These are phyloP conservation scores for Botryotinia narcissicola DNA, from an alignment of 2,329 filamentous ascomycete species.

Conservation along the genomic window DNA sequence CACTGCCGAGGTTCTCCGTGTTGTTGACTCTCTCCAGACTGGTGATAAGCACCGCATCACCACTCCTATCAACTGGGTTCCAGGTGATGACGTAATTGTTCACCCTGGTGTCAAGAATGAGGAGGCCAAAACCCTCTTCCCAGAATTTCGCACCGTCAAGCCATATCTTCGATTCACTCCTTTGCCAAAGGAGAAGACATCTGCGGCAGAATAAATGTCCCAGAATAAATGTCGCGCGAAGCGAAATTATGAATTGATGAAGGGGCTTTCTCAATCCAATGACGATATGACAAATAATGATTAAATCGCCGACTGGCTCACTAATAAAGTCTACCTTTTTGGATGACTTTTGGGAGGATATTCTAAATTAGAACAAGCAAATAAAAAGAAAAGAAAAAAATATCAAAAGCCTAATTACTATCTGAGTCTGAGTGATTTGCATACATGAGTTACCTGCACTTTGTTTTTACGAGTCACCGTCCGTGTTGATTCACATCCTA, in stretches of 20 bases:
- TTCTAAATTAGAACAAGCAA: not conserved
- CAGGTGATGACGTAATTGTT: constrained; percentile 89
- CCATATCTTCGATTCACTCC: constrained; percentile 73
- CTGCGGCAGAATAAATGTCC: constrained; percentile 31
- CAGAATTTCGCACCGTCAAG: constrained; percentile 67
- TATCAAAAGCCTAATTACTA: not conserved
- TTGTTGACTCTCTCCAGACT: constrained; percentile 75
- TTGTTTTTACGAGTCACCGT: not conserved
- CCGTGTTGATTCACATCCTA: not conserved
- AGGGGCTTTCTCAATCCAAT: not conserved
- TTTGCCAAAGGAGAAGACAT: constrained; percentile 53
- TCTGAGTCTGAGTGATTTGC: not conserved
- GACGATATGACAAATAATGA: not conserved
- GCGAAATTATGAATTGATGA: not conserved
- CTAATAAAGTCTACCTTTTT: not conserved
- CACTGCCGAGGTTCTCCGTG: constrained; percentile 73
- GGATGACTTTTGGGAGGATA: not conserved
- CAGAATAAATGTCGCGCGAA: constrained; percentile 24
- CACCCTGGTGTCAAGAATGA: constrained; percentile 79
- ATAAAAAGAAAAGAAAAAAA: not conserved
- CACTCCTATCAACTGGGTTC: constrained; percentile 87
- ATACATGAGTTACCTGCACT: not conserved
- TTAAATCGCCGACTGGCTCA: not conserved
- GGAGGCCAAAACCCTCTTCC: constrained; percentile 85
- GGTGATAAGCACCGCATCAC: constrained; percentile 86